A percentile compares a stretch with the other conserved stretches of the same genome.
These are phyloP conservation scores for Exidia glandulosa DNA, from an alignment of 768 basidiomycete species.

Conservation along the genomic window DNA sequence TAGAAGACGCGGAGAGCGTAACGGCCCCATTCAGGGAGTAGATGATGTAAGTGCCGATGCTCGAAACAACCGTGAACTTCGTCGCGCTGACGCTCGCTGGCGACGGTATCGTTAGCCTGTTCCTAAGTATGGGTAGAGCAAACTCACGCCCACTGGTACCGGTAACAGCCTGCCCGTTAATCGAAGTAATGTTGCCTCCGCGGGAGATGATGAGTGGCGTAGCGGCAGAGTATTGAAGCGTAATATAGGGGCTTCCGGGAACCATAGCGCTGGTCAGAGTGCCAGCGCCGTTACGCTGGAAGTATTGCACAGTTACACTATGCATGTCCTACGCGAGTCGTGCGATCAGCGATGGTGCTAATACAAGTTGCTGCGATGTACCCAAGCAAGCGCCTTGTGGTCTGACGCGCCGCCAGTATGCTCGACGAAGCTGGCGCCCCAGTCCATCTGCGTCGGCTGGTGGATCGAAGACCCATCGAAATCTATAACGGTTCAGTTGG, in stretches of 20 bases:
- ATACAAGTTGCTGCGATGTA: slow-evolving; percentile 1
- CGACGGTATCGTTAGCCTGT: not conserved
- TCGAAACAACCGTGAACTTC: slow-evolving; percentile 19
- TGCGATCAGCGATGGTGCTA: not conserved
- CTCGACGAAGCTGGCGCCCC: slow-evolving; percentile 22
- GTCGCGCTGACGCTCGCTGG: slow-evolving; percentile 18
- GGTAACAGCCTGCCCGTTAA: slow-evolving; percentile 16
- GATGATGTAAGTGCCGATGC: slow-evolving; percentile 21
- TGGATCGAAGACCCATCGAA: slow-evolving; percentile 24
- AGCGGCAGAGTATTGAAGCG: slow-evolving; percentile 20
- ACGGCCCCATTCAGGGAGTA: slow-evolving; percentile 23
- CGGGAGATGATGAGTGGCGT: slow-evolving; percentile 21
- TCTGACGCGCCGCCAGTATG: slow-evolving; percentile 20
- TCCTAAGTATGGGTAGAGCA: not conserved
- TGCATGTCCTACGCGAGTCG: slow-evolving; percentile 17
- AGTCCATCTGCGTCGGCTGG: slow-evolving; percentile 22
- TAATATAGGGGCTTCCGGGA: slow-evolving; percentile 25
- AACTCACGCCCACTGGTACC: not conserved
- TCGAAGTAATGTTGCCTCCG: slow-evolving; percentile 20
- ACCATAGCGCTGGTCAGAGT: slow-evolving; percentile 23
- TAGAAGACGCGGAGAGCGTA: slow-evolving; percentile 15
- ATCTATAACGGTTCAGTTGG: not conserved
- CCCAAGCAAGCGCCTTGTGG: slow-evolving; percentile 25
- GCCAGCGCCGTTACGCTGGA: slow-evolving; percentile 15
- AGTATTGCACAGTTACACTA: slow-evolving; percentile 26